These are phyloP conservation scores for Beta lomatogona DNA, from an alignment of 179 eudicot genomes.

Conservation along the genomic window DNA sequence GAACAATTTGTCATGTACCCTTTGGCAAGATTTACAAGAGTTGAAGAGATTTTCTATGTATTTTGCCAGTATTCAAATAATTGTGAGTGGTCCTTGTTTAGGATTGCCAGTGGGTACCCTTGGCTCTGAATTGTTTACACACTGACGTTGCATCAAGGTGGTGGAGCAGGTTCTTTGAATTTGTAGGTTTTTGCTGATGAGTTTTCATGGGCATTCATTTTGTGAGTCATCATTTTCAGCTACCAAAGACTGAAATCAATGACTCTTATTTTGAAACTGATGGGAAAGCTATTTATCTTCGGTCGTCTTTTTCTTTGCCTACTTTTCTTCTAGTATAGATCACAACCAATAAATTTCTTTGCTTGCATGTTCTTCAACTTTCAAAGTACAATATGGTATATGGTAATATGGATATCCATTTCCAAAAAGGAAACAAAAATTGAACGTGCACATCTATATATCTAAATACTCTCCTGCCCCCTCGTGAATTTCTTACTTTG, in stretches of 20 bases:
- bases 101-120: constrained; percentile 4
- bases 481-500: no score
- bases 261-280: neutral
- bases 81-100: constrained; percentile 21
- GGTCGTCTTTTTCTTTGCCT: neutral
- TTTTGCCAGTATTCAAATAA: neutral
- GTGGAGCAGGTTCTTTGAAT: constrained; percentile 23
- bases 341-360: neutral
- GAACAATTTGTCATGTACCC: no score
- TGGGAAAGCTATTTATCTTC: neutral
- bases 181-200: constrained; percentile 26
- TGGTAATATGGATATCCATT: neutral
- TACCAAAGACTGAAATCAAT: constrained; percentile 21
- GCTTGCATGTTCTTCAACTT: neutral
- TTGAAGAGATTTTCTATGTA: no score
- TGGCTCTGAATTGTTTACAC: neutral
- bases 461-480: no score
- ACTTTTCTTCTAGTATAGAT: neutral
- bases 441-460: no score
- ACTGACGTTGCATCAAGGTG: constrained; percentile 26
- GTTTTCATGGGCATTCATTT: constrained; percentile 26
- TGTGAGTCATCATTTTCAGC: constrained; percentile 22
- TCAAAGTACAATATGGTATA: neutral
- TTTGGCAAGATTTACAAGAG: no score
- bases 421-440: neutral